Evolutionary conservation across 2,329 filamentous ascomycete species (phyloP).

Genomic region (Alternaria burnsii): DNA sequence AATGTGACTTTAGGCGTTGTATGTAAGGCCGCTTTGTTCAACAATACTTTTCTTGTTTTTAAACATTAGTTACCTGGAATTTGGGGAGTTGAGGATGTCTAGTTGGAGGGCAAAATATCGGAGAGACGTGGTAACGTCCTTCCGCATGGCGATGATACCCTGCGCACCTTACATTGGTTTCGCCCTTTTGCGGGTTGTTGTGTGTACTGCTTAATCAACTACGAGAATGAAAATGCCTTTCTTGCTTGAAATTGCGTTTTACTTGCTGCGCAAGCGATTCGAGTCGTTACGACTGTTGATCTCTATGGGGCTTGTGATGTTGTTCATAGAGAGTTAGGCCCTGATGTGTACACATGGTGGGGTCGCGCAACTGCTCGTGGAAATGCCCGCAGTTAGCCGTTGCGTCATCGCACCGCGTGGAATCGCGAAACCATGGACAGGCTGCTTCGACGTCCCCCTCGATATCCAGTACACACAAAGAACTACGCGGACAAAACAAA

Average conservation of each 20-base stretch:
- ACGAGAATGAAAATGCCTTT: constrained; percentile 20
- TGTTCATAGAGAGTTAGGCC: neutral
- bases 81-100: constrained; percentile 8
- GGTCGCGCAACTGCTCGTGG: constrained; percentile 18
- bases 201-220: constrained; percentile 12
- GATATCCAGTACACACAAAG: constrained; percentile 1
- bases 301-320: neutral
- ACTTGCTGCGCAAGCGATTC: neutral
- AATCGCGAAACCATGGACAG: constrained; percentile 24
- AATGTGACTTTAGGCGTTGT: neutral
- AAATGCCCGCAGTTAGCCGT: constrained; percentile 14
- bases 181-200: constrained; percentile 13
- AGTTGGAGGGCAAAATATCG: constrained; percentile 13
- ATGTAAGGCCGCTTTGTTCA: neutral
- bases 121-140: constrained; percentile 13
- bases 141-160: constrained; percentile 21
- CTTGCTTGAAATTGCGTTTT: neutral
- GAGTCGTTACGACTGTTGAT: neutral
- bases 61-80: neutral
- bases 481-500: neutral
- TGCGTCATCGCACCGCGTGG: constrained; percentile 36
- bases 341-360: constrained; percentile 3
- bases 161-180: constrained; percentile 14
- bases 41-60: constrained; percentile 1
- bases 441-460: constrained; percentile 14